Base-by-base conservation (phyloP, 495 filamentous ascomycete species). In the Penicillium alfredii region DNA sequence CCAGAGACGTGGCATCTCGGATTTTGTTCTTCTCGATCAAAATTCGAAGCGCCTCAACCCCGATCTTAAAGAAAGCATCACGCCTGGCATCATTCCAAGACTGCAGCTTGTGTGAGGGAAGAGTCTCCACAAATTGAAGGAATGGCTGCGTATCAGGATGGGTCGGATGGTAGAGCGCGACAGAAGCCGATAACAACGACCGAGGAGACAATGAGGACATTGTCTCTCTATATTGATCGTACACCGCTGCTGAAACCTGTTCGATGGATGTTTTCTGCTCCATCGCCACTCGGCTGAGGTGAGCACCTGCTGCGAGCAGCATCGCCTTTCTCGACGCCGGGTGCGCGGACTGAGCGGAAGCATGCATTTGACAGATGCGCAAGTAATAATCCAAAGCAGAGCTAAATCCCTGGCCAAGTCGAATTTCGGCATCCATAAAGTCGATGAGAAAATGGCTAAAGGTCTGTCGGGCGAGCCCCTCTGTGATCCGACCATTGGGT, bases 1-100 rank as follows among this genome's bases (percentile, higher is more conserved):
- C 63, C 22, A 69, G 32, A 23, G 27, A 42, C 24, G 56, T 45
- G 16, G 53, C 61, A 30, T 63, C 51, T 12, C 42, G 41, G 27
- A 48, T 39, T 6, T 56, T 46, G 20, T 57, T 49, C 23, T 41
- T 48, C 10, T 68, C 63, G 9, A 60, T 42, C 19, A 68, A 37
- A 13, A 67, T 33, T 9, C 56, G 56, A 10, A 71, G 53, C 2
- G 57, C 64, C 17, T 64, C 54, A 21, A 60, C 60, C 8, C 55
- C 43, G n/a, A 53, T 46, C 0, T 45, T 38, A 21, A 65, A 45
- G 24, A 64, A 46, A 17, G 37, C 36, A 27, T 57, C 58, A 12
- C 49, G 56, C 12, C 49, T 43, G 6, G 15, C 3, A 8, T 52
- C 32, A 12, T 32, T 38, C 49, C 40, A 60, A 6, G 47, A 19